Conservation (phyloP, 1,139 yeast genomes). For the Sugiyamaella castrensis region DNA sequence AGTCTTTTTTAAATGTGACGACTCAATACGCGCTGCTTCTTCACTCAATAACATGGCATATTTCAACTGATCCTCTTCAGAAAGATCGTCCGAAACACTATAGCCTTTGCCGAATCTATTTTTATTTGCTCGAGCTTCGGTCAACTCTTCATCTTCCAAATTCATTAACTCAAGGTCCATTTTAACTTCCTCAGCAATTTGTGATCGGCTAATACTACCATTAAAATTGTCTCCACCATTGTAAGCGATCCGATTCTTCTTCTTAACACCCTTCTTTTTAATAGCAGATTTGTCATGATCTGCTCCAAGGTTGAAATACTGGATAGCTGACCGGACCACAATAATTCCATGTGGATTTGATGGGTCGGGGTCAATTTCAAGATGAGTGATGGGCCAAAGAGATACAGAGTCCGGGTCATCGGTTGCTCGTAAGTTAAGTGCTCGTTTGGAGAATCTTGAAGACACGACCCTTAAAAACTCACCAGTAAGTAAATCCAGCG, state of each 20-base stretch:
- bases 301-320: conserved; percentile 62
- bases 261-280: conserved; percentile 33
- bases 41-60: conserved; percentile 43
- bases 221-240: conserved; percentile 15
- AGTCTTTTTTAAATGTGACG: conserved; percentile 14
- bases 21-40: conserved; percentile 19
- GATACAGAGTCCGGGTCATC: conserved; percentile 20
- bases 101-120: conserved; percentile 24
- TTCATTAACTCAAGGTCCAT: conserved; percentile 35
- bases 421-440: conserved; percentile 32
- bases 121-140: conserved; percentile 34
- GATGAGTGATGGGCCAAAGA: conserved; percentile 43
- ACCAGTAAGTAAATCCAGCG: conserved; percentile 65
- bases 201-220: conserved; percentile 22
- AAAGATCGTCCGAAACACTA: conserved; percentile 37
- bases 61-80: conserved; percentile 44
- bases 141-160: conserved; percentile 37
- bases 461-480: conserved; percentile 49
- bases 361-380: conserved; percentile 46
- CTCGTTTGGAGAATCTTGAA: conserved; percentile 46
- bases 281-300: conserved; percentile 24
- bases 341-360: conserved; percentile 51
- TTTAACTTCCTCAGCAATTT: conserved; percentile 27
- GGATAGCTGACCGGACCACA: conserved; percentile 54
- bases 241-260: conserved; percentile 23